Conservation (phyloP, 73 alveolate species). For the Symbiodinium natans region DNA sequence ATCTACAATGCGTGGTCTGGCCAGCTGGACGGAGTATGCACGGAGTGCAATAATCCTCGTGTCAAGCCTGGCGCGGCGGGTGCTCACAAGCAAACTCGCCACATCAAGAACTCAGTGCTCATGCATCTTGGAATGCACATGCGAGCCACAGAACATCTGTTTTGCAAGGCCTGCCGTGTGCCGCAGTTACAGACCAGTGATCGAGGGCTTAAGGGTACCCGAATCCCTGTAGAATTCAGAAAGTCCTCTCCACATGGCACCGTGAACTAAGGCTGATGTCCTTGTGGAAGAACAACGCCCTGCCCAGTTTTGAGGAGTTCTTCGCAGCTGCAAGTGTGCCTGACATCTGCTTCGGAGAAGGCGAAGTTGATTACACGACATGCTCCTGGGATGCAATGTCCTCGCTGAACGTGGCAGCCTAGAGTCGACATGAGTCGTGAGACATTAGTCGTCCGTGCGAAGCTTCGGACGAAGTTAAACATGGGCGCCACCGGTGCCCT, state of each 20-base stretch:
- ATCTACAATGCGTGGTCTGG: conserved; percentile 75
- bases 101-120: conserved; percentile 69
- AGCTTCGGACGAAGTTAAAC: background rate
- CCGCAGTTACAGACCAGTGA: too few relatives aligned
- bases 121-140: conserved; percentile 6
- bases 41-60: conserved; percentile 1
- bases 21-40: conserved; percentile 19
- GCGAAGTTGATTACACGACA: background rate
- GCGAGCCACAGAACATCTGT: too few relatives aligned
- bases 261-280: conserved; percentile 4
- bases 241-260: too few relatives aligned
- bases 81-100: conserved; percentile 45
- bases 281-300: background rate
- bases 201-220: too few relatives aligned
- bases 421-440: background rate
- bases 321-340: conserved; percentile 1
- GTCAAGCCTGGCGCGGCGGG: conserved; percentile 35
- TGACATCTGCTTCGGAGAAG: conserved; percentile 5
- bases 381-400: conserved; percentile 12
- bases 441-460: background rate
- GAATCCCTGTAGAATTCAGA: too few relatives aligned
- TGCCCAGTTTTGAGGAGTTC: background rate
- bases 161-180: too few relatives aligned
- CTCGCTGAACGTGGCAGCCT: background rate
- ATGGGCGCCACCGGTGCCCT: background rate